Percentiles rank a stretch among this genome's conserved stretches.
Conservation (phyloP, 179 eudicot genomes). For the Vitellaria paradoxa region DNA sequence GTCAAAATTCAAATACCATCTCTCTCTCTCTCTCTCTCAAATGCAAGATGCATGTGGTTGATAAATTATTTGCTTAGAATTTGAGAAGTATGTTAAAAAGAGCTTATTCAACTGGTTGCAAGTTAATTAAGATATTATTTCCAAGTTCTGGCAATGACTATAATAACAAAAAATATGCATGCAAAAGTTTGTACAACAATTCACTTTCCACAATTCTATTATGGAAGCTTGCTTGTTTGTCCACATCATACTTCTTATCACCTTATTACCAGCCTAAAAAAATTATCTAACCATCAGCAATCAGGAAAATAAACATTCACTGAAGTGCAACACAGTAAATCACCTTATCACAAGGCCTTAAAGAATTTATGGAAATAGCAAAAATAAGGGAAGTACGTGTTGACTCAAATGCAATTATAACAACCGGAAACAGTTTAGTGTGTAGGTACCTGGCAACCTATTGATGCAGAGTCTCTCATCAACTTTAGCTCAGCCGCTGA, state of each 20-base stretch:
- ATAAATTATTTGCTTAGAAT: background rate
- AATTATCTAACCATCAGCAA: background rate
- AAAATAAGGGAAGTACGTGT: background rate
- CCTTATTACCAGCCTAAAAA: background rate
- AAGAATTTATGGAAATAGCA: background rate
- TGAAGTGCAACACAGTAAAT: background rate
- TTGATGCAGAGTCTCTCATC: constrained; percentile 85
- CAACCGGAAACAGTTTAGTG: background rate
- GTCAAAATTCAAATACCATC: background rate
- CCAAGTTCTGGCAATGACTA: background rate
- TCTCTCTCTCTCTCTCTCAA: background rate
- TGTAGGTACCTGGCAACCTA: constrained; percentile 71
- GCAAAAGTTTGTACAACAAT: too few species aligned
- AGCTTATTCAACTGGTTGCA: background rate
- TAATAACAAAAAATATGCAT: background rate
- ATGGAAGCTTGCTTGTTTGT: background rate
- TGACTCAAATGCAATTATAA: background rate
- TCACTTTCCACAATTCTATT: background rate
- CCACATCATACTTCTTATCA: background rate
- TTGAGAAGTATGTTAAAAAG: background rate
- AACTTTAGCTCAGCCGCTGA: constrained; percentile 72
- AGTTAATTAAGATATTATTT: background rate
- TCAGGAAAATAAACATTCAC: background rate
- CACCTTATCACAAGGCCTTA: background rate
- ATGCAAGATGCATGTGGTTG: background rate